Base-by-base conservation (phyloP, 306 rosid genomes). In the Rosa persica region DNA sequence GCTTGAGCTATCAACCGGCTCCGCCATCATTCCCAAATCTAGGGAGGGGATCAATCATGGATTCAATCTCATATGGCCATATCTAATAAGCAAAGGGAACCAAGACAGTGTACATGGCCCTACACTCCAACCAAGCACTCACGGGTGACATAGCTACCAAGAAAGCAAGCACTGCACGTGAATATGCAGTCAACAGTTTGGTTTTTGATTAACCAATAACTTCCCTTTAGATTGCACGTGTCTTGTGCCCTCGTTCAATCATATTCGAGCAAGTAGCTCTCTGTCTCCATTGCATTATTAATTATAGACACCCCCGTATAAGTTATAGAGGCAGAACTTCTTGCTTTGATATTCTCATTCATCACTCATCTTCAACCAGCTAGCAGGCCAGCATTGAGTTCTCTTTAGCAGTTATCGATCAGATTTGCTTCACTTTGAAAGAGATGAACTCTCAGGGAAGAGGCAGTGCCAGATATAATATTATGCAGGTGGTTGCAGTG, bases 371-470 rank as follows among this genome's bases (percentile, higher is more conserved):
- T 55, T 55, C 12, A 20, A 6, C 27, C 6, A 55, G 62, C 60
- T 20, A 30, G 49, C 48, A 43, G 46, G 11, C 11, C 46, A 43
- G 8, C 12, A 43, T 11, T 38, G 17, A 40, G 72, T 48, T 51
- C 12, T 16, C 23, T 51, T 5, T 51, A 51, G 57, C 6, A 51
- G 5, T 51, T 51, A 51, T 51, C 54, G 19, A 48, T 48, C 22
- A 47, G 61, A 6, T 16, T 27, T 48, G 15, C 23, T 72, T 22
- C 64, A 8, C n/a, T 57, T 57, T 57, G 27, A 10, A 57, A 57
- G 13, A 57, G 30, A 57, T 57, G 64, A 57, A 57, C 64, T 51
- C 78, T 58, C 9, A 38, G 90, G 96, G 96, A 90, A 92, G 97
- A 82, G 89, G 90, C 87, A 82, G 90, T 90, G 96, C 47, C 66